Evolutionary conservation across 257 asterid species (phyloP).

Genomic region (Fraxinus excelsior): DNA sequence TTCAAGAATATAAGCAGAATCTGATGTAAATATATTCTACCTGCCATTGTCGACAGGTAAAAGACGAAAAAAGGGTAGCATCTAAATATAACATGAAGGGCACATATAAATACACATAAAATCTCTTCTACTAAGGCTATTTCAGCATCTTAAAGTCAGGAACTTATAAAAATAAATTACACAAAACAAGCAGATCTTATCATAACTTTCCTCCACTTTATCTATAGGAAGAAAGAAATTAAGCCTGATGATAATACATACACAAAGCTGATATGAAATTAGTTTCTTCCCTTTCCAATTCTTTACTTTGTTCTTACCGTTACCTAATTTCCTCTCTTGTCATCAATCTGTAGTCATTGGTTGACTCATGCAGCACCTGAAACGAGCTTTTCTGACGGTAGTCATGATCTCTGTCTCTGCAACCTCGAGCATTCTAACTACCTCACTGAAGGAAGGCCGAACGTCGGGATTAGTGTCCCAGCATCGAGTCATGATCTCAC

Average conservation of each 20-base stretch:
- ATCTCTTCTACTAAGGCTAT: conserved; percentile 58
- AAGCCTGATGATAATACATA: conserved; percentile 42
- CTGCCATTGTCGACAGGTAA: background rate
- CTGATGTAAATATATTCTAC: background rate
- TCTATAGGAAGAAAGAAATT: conserved; percentile 40
- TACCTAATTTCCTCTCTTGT: conserved; percentile 13
- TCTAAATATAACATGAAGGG: conserved; percentile 22
- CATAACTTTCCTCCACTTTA: conserved; percentile 31
- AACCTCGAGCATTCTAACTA: conserved; percentile 64
- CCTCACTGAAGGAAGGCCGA: conserved; percentile 59
- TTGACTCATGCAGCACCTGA: conserved; percentile 73
- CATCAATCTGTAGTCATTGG: conserved; percentile 65
- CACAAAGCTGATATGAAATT: conserved; percentile 45
- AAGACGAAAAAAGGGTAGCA: background rate
- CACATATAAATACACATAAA: conserved; percentile 44
- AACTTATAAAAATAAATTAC: conserved; percentile 13
- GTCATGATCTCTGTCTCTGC: conserved; percentile 72
- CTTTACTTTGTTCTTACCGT: conserved; percentile 27
- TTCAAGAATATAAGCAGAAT: background rate
- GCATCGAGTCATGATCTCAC: conserved; percentile 65
- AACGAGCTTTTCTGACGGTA: conserved; percentile 68
- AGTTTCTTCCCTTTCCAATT: conserved; percentile 22
- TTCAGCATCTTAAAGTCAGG: conserved; percentile 47
- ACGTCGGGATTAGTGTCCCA: conserved; percentile 65
- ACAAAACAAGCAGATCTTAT: conserved; percentile 40